These are phyloP conservation scores for Penicillium alfredii DNA, from an alignment of 495 filamentous ascomycete genomes.

Conservation along the genomic window DNA sequence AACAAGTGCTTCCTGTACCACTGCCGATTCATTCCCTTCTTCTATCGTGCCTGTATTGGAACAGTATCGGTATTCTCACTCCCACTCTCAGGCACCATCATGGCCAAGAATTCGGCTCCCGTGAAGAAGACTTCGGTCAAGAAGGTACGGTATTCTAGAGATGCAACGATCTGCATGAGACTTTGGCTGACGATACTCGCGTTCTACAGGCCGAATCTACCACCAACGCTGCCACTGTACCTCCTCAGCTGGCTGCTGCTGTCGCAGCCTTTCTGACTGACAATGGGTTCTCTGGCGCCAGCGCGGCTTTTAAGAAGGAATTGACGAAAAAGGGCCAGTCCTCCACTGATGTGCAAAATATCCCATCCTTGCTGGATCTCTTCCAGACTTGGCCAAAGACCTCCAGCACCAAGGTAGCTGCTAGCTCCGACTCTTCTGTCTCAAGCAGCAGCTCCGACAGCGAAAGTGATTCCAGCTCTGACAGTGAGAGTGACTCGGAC, in stretches of 20 bases:
- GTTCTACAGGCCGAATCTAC: slow-evolving; percentile 11
- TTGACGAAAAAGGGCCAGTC: slow-evolving; percentile 21
- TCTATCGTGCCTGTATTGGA: slow-evolving; percentile 1
- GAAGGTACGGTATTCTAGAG: slow-evolving; percentile 25
- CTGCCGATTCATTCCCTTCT: slow-evolving; percentile 3
- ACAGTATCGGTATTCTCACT: background rate
- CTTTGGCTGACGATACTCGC: slow-evolving; percentile 8
- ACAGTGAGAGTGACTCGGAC: slow-evolving; percentile 37
- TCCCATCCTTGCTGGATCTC: slow-evolving; percentile 42
- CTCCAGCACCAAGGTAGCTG: slow-evolving; percentile 23
- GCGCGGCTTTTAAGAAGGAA: slow-evolving; percentile 54
- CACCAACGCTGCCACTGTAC: slow-evolving; percentile 22
- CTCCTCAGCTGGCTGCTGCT: slow-evolving; percentile 56
- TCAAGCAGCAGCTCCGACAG: slow-evolving; percentile 30
- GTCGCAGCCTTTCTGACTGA: slow-evolving; percentile 61
- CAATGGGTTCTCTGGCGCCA: slow-evolving; percentile 55
- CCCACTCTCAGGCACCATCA: slow-evolving; percentile 11
- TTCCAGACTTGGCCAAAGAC: slow-evolving; percentile 44
- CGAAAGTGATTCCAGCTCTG: slow-evolving; percentile 27
- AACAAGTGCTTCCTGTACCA: slow-evolving; percentile 1
- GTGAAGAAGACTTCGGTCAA: slow-evolving; percentile 29
- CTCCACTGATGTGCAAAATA: slow-evolving; percentile 34
- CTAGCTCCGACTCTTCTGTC: slow-evolving; percentile 8
- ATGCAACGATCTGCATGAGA: background rate
- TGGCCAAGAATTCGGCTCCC: slow-evolving; percentile 30